phyloP scores from a whole-genome alignment of 2,329 filamentous ascomycete genomes.

The Fusarium sp. region DNA sequence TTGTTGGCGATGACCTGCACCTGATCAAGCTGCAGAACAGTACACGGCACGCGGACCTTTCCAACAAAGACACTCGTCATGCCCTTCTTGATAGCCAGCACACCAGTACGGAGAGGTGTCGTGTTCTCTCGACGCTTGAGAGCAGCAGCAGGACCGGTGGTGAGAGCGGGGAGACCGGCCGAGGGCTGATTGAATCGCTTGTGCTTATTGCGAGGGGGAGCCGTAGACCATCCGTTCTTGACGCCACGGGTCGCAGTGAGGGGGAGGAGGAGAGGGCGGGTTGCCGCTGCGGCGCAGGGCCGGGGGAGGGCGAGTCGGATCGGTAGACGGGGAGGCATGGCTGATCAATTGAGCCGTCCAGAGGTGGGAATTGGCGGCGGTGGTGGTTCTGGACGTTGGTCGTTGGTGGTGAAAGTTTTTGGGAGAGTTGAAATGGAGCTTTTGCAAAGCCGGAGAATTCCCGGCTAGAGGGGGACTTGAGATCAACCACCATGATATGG shows the following conservation, averaged over 20 bases:
- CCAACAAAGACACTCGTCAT: conserved; percentile 93
- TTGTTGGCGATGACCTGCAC: conserved; percentile 92
- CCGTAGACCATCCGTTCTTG: conserved; percentile 72
- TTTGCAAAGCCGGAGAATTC: conserved; percentile 40
- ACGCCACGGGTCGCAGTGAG: conserved; percentile 61
- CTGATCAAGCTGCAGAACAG: conserved; percentile 91
- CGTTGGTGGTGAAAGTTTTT: conserved; percentile 41
- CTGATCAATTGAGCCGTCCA: conserved; percentile 27
- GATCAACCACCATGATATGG: neutral
- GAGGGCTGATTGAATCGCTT: conserved; percentile 71
- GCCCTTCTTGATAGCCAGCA: conserved; percentile 90
- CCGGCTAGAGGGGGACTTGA: conserved; percentile 20
- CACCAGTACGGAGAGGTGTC: conserved; percentile 78
- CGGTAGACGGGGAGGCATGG: conserved; percentile 60
- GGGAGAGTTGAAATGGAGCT: conserved; percentile 31
- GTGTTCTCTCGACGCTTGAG: conserved; percentile 69
- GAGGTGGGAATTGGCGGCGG: conserved; percentile 18
- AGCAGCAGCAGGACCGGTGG: conserved; percentile 70
- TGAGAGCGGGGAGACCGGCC: conserved; percentile 66
- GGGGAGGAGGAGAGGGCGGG: conserved; percentile 58
- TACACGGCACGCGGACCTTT: conserved; percentile 84
- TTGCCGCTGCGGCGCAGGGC: conserved; percentile 47
- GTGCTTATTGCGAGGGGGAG: conserved; percentile 63
- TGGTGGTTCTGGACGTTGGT: conserved; percentile 2
- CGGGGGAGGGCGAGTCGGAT: conserved; percentile 57